Evolutionary conservation across 495 filamentous ascomycete species (phyloP), one percentile per base, ranked within the genome.

Genomic region (Aspergillus coremiiformis): DNA sequence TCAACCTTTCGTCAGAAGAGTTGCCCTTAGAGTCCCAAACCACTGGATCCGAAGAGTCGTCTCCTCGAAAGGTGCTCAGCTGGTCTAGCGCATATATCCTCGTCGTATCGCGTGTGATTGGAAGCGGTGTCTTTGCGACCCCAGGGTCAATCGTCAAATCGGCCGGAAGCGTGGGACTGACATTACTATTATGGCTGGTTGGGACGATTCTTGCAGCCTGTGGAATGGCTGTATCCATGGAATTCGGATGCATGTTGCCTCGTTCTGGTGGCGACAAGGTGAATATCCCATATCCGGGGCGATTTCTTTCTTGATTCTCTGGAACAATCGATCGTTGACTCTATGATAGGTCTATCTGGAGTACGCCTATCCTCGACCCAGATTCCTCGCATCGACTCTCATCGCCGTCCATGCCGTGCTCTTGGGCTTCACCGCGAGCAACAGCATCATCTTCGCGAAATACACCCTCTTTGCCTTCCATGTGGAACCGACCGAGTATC

Each of bases 91-190:
- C 85, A 0, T 88, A 85, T 62, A 85, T 90, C 39, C 69, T 89
- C n/a, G 81, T 85, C 39, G 81, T 89, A 37, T 88, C 84, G 0
- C 80, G 84, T 0, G 84, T 91, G 1, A 83, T 91, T 48, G 87
- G 87, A 0, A 81, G 77, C 57, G 86, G 85, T 26, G 86, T 91
- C 53, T 91, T 89, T 60, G 83, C 85, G 3, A 87, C 83, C 0
- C 85, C 85, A 0, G 84, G 84, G 10, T 73, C 78, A 10, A 86
- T 91, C 49, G 68, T 83, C n/a, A 72, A 76, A 22, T 81, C 81
- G 0, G 76, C 80, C 10, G 85, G 86, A 0, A 89, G 85, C 54
- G 69, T 86, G 5, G 86, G 85, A 2, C 64, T 87, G 15, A 77
- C 81, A 0, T 57, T 89, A 3, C 53, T 78, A 17, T 55, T 89